Percentiles rank a stretch among this genome's conserved stretches.
phyloP scores from a whole-genome alignment of 345 rosid genomes.

The Passiflora organensis region DNA sequence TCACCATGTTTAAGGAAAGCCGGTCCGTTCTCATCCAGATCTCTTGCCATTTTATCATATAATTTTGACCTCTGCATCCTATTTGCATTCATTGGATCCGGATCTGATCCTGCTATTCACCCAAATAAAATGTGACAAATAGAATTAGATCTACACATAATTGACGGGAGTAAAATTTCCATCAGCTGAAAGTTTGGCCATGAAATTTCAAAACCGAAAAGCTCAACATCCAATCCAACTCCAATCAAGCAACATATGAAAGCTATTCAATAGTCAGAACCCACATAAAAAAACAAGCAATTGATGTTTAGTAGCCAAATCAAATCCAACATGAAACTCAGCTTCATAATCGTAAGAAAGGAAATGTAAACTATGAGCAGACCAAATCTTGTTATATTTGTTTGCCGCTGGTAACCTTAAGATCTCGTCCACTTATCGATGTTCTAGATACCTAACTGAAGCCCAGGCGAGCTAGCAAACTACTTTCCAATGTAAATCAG shows the following conservation, averaged over 20 bases:
- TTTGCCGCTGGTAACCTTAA: too few relatives aligned
- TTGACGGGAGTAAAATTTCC: neutral
- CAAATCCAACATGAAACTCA: too few relatives aligned
- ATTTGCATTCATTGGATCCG: conserved; percentile 37
- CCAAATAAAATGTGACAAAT: neutral
- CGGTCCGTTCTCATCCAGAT: conserved; percentile 67
- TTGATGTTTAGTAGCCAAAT: too few relatives aligned
- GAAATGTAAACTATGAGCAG: too few relatives aligned
- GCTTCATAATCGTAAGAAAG: too few relatives aligned
- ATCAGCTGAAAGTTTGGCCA: neutral
- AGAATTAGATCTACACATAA: neutral
- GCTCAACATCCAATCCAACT: neutral
- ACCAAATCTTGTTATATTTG: too few relatives aligned
- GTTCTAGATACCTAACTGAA: too few relatives aligned
- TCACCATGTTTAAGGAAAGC: conserved; percentile 74
- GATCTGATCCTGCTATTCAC: neutral
- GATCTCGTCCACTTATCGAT: too few relatives aligned
- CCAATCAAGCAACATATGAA: neutral
- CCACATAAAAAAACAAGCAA: neutral
- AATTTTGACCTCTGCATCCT: conserved; percentile 47
- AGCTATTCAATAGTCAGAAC: neutral
- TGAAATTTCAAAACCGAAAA: neutral
- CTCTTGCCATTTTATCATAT: conserved; percentile 76
- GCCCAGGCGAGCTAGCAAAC: too few relatives aligned
- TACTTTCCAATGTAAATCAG: too few relatives aligned